phyloP scores from a whole-genome alignment of 208 protist species.

The Leishmania tropica region DNA sequence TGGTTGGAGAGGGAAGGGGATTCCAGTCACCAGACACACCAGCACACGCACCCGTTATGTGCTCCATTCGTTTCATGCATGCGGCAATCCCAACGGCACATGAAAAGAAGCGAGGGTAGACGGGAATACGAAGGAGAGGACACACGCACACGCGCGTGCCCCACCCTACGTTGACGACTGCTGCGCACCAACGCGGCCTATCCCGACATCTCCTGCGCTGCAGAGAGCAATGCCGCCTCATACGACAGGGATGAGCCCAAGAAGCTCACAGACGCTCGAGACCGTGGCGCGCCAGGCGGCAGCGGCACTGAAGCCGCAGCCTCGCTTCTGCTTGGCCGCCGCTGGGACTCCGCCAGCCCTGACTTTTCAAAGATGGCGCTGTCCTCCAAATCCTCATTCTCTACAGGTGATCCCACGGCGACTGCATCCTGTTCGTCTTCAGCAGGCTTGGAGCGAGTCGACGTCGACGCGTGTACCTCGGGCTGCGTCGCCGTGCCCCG shows the following conservation, averaged over 20 bases:
- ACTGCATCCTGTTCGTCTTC: not conserved
- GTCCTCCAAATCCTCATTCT: not conserved
- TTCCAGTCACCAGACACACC: not conserved
- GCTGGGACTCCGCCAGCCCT: not conserved
- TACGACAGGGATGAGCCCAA: not conserved
- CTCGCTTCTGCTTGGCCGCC: not conserved
- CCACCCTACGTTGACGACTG: not conserved
- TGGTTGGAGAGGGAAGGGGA: too few species aligned
- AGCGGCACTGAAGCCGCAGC: not conserved
- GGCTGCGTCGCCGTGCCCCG: not conserved
- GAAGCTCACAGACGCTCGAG: not conserved
- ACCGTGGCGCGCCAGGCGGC: not conserved
- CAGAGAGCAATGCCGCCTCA: not conserved
- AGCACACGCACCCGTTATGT: not conserved
- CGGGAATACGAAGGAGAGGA: too few species aligned
- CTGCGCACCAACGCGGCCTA: not conserved
- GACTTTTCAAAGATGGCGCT: not conserved
- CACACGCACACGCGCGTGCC: not conserved
- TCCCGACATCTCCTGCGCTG: not conserved
- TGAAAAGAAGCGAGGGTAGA: too few species aligned
- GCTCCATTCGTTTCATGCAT: not conserved
- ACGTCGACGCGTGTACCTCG: not conserved
- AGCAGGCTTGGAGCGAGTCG: not conserved
- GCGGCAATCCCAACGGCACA: not conserved
- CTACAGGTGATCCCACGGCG: not conserved